Evolutionary conservation across 805 yeast genomes (phyloP).

Genomic region (Hemisphaericaspora nanyangensis): DNA sequence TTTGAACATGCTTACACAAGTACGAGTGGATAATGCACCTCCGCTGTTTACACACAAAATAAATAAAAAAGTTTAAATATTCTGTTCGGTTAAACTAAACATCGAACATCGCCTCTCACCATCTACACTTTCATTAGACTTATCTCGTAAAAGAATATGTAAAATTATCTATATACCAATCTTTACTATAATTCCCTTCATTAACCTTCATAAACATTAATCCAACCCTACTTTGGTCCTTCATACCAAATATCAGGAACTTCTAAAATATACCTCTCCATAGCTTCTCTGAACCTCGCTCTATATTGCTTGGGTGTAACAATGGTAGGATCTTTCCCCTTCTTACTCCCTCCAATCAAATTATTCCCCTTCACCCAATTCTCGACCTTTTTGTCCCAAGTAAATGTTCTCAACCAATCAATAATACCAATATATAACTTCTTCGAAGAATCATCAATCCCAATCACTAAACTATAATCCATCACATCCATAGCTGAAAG

Average conservation of each 20-base stretch:
- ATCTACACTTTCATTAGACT: too few species aligned
- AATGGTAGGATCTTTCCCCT: constrained; percentile 92
- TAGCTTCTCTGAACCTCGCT: constrained; percentile 91
- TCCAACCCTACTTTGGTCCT: constrained; percentile 15
- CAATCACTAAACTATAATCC: constrained; percentile 96
- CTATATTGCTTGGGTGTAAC: constrained; percentile 96
- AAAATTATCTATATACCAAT: neutral
- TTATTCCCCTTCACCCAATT: constrained; percentile 95
- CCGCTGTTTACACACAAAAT: too few species aligned
- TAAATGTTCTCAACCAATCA: constrained; percentile 89
- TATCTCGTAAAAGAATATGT: too few species aligned
- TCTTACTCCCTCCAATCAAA: constrained; percentile 74
- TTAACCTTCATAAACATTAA: neutral
- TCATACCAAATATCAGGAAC: constrained; percentile 77
- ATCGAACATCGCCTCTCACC: too few species aligned
- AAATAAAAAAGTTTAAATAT: too few species aligned
- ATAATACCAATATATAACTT: constrained; percentile 88
- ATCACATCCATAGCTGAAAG: constrained; percentile 95
- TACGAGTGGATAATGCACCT: too few species aligned
- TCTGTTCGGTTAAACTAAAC: too few species aligned
- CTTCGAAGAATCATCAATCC: constrained; percentile 66
- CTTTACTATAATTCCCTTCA: neutral
- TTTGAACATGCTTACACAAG: too few species aligned
- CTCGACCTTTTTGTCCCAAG: constrained; percentile 98
- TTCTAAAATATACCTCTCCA: constrained; percentile 92